Conservation (phyloP, 2,329 filamentous ascomycete species). For the Penicillium sp. region DNA sequence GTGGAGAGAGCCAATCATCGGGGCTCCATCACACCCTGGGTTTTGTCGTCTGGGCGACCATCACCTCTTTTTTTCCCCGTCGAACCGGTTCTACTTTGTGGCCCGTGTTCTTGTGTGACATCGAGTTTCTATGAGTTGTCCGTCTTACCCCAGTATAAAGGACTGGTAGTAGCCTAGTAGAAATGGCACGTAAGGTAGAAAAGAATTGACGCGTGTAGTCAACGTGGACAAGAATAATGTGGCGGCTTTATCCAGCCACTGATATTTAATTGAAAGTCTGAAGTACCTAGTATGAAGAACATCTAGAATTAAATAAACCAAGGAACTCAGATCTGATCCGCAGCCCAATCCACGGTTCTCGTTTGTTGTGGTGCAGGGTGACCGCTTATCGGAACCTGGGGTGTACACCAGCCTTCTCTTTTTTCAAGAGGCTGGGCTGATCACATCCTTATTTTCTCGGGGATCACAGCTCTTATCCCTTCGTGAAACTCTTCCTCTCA, state of each 20-base stretch:
- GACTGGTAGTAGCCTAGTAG: not conserved
- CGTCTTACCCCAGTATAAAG: not conserved
- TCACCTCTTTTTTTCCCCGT: not conserved
- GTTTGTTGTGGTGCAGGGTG: not conserved
- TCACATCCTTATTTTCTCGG: not conserved
- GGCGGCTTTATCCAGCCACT: not conserved
- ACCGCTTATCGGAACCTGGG: not conserved
- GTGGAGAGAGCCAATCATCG: slow-evolving; percentile 18
- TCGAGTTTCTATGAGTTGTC: not conserved
- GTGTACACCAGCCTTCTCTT: slow-evolving; percentile 24
- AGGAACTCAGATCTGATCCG: not conserved
- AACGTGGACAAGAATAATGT: not conserved
- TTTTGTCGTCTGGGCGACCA: slow-evolving; percentile 26
- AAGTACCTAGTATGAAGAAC: not conserved
- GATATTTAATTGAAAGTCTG: not conserved
- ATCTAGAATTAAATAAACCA: not conserved
- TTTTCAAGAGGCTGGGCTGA: not conserved
- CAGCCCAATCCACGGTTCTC: not conserved
- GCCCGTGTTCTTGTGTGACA: slow-evolving; percentile 15
- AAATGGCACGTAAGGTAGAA: not conserved
- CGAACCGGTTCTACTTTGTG: slow-evolving; percentile 1
- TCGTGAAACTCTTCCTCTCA: slow-evolving; percentile 3
- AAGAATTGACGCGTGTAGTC: not conserved
- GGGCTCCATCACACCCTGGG: slow-evolving; percentile 8
- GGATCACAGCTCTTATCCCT: slow-evolving; percentile 8